phyloP scores from a whole-genome alignment of 2,329 filamentous ascomycete species.

The Trichophyton equinum region DNA sequence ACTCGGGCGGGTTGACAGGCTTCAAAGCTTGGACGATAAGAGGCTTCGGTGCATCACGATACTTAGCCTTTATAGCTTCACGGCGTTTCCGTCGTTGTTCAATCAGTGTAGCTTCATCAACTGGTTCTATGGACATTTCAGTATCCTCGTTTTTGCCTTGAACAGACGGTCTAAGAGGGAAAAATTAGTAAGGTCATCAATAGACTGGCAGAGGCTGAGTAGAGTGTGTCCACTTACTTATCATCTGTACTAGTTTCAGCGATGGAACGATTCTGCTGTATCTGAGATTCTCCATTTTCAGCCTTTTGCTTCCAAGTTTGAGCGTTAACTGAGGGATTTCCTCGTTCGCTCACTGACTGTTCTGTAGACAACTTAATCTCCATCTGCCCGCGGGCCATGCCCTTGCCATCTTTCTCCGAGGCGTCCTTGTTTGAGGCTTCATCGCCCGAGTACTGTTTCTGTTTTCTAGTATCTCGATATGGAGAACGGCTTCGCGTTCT shows the following conservation, averaged over 20 bases:
- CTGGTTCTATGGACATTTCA: constrained; percentile 40
- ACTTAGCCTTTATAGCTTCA: constrained; percentile 74
- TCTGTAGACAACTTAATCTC: constrained; percentile 42
- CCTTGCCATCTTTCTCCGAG: not conserved
- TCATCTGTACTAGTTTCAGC: constrained; percentile 24
- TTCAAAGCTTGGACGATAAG: constrained; percentile 64
- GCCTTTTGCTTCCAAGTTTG: constrained; percentile 49
- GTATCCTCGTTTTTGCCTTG: constrained; percentile 18
- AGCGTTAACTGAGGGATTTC: constrained; percentile 47
- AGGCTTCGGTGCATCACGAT: constrained; percentile 56
- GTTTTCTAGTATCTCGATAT: constrained; percentile 28
- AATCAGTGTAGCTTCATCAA: constrained; percentile 72
- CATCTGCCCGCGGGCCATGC: constrained; percentile 2
- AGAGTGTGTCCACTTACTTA: constrained; percentile 27
- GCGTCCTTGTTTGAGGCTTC: constrained; percentile 23
- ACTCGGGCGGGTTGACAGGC: constrained; percentile 45
- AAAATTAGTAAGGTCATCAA: constrained; percentile 5
- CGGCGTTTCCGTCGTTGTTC: constrained; percentile 73
- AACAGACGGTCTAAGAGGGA: constrained; percentile 9
- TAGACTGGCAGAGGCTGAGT: not conserved
- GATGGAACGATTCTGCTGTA: constrained; percentile 37
- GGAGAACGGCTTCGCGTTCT: constrained; percentile 44
- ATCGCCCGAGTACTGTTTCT: constrained; percentile 28
- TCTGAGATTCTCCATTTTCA: constrained; percentile 55
- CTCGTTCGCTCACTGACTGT: constrained; percentile 53